Evolutionary conservation across 257 asterid species (phyloP), one percentile per base, ranked within the genome.

Genomic region (Eustoma russellianum): DNA sequence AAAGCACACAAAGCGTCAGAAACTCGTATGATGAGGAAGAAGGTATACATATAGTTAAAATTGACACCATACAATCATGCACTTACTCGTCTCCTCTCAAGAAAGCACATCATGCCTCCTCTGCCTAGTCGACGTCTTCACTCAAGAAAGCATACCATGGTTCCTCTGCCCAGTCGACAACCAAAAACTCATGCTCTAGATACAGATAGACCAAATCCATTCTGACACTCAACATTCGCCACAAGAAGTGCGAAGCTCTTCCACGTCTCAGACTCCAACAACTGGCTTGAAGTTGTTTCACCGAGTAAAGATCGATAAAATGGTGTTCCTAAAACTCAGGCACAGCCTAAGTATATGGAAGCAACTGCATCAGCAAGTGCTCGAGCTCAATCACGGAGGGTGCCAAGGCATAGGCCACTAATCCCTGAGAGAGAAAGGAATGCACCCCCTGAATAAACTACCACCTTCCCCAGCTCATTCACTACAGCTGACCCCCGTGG

Each of bases 311-410:
- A 43, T 46, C 48, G 78, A 7, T 68, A 62, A n/a, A 77, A 71
- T 14, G 64, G 73, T 14, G 60, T 50, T 61, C 56, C 67, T 1
- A 52, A 52, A 52, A 46, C 75, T 34, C 57, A 24, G 30, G 30
- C 30, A 24, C 30, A 48, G 49, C 97, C 95, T 2, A 79, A 66
- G 57, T 88, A 85, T 44, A 85, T 88, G 97, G 82, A 82, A 0
- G 74, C 87, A 46, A 89, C 95, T 12, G 89, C 75, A 51, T 85
- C 95, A 19, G 85, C 95, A 33, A 74, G 55, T 66, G 97, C 94
- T 1, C 73, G 96, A 30, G 72, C 71, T 12, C 77, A 85, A 48
- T 74, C 97, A 13, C 64, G 59, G 0, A 88, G 93, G 65, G 66
- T 80, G 43, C 89, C 94, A 1, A 79, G 83, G 72, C 80, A 59